Conservation (phyloP, 2,329 filamentous ascomycete species). For the Neofusicoccum parvum region DNA sequence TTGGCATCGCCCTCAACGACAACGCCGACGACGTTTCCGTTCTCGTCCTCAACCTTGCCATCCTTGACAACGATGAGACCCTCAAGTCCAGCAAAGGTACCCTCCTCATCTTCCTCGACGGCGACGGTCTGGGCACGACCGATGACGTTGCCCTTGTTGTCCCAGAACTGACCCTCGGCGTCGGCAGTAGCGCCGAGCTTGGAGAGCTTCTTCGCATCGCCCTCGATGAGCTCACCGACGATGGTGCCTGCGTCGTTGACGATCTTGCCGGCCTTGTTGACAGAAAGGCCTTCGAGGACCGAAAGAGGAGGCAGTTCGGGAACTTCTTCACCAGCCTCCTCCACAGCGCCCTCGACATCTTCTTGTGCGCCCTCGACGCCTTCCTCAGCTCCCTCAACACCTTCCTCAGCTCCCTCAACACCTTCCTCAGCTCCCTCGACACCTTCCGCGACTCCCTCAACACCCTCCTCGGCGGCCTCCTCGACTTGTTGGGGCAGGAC, state of each 20-base stretch:
- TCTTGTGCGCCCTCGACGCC: conserved; percentile 37
- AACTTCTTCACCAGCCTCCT: conserved; percentile 32
- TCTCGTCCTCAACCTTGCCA: conserved; percentile 53
- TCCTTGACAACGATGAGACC: conserved; percentile 53
- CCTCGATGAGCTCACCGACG: conserved; percentile 53
- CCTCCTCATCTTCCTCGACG: conserved; percentile 50
- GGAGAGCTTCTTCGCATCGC: conserved; percentile 56
- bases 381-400: conserved; percentile 35
- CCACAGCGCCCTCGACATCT: conserved; percentile 31
- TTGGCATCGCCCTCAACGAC: conserved; percentile 54
- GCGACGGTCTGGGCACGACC: conserved; percentile 52
- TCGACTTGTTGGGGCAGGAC: conserved; percentile 48
- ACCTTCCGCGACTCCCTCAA: conserved; percentile 35
- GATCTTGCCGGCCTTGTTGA: conserved; percentile 56
- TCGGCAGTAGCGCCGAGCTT: conserved; percentile 50
- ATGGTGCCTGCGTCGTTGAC: conserved; percentile 50
- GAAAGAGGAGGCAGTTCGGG: conserved; percentile 49
- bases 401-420: conserved; percentile 31
- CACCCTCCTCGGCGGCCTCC: conserved; percentile 32
- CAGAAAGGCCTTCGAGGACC: conserved; percentile 51
- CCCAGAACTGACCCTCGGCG: conserved; percentile 55
- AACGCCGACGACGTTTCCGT: conserved; percentile 52
- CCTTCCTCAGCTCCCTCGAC: conserved; percentile 38
- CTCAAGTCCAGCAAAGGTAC: conserved; percentile 54
- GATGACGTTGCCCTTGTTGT: conserved; percentile 56